Percentiles rank a stretch among this genome's conserved stretches.
Conservation (phyloP, 495 filamentous ascomycete genomes). For the Aspergillus panamensis region DNA sequence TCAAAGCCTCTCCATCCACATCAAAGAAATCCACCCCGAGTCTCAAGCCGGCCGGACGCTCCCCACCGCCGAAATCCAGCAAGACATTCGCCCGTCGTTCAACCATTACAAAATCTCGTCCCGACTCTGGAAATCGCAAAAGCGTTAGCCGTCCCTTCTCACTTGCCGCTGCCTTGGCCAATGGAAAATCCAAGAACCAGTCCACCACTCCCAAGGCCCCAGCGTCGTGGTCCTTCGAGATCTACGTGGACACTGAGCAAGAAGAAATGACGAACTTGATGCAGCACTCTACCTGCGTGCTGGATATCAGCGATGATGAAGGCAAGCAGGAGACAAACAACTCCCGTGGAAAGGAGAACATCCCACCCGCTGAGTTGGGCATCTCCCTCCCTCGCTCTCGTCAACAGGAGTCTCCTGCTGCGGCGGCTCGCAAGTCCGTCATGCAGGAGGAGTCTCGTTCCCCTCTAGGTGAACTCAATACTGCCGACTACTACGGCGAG, state of each 20-base stretch:
- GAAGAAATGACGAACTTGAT: slow-evolving; percentile 88
- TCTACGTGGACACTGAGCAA: slow-evolving; percentile 87
- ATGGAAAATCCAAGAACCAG: slow-evolving; percentile 37
- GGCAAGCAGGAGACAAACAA: slow-evolving; percentile 33
- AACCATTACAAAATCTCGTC: slow-evolving; percentile 42
- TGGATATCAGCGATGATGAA: slow-evolving; percentile 73
- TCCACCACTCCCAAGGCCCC: slow-evolving; percentile 43
- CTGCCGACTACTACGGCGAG: slow-evolving; percentile 67
- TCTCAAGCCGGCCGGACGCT: slow-evolving; percentile 42
- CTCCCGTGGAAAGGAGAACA: slow-evolving; percentile 85
- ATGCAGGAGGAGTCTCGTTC: slow-evolving; percentile 56
- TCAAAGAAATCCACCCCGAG: slow-evolving; percentile 35
- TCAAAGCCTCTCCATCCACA: slow-evolving; percentile 37
- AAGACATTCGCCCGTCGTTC: slow-evolving; percentile 37
- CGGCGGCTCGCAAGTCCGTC: slow-evolving; percentile 30
- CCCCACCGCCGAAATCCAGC: slow-evolving; percentile 34
- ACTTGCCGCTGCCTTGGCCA: slow-evolving; percentile 68
- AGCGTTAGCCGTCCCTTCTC: slow-evolving; percentile 60
- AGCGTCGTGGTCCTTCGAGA: slow-evolving; percentile 84
- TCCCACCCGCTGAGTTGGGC: slow-evolving; percentile 51
- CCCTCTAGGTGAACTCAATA: slow-evolving; percentile 67
- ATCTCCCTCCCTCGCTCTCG: slow-evolving; percentile 29
- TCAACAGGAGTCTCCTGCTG: slow-evolving; percentile 30
- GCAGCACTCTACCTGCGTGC: slow-evolving; percentile 78
- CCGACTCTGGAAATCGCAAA: slow-evolving; percentile 49